phyloP scores from a whole-genome alignment of 371 early-diverging fungal species.

The Mortierella sp. region DNA sequence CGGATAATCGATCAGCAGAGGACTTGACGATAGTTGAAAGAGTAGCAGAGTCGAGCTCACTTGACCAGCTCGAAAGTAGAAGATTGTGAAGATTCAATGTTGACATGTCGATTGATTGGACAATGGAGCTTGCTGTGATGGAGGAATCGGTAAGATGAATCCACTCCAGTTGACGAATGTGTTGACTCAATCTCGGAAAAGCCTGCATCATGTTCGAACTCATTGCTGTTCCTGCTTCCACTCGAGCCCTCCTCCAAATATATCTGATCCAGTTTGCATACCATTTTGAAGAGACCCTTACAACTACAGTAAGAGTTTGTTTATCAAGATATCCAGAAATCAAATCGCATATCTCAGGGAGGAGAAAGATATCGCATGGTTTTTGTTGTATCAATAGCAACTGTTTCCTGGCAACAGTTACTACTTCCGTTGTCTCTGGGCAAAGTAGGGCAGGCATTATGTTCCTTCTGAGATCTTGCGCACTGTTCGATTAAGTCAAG shows the following conservation, averaged over 20 bases:
- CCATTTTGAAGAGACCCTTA: slow-evolving; percentile 41
- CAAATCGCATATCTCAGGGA: slow-evolving; percentile 46
- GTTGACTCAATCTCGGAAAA: slow-evolving; percentile 27
- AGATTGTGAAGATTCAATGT: slow-evolving; percentile 27
- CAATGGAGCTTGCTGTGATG: not conserved
- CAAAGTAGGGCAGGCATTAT: slow-evolving; percentile 43
- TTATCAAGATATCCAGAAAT: slow-evolving; percentile 37
- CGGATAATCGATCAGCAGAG: slow-evolving; percentile 25
- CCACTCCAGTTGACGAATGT: slow-evolving; percentile 46
- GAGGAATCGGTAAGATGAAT: slow-evolving; percentile 19
- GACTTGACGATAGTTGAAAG: slow-evolving; percentile 24
- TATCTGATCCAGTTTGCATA: slow-evolving; percentile 36
- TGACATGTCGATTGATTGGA: slow-evolving; percentile 20
- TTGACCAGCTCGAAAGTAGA: slow-evolving; percentile 35
- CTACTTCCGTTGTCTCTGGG: slow-evolving; percentile 4
- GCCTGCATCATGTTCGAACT: slow-evolving; percentile 21
- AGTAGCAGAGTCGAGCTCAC: slow-evolving; percentile 12
- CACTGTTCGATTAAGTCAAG: not conserved
- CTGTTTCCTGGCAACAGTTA: not conserved
- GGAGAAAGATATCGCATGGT: slow-evolving; percentile 15
- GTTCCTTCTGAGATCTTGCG: not conserved
- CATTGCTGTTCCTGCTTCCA: slow-evolving; percentile 29
- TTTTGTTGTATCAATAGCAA: not conserved
- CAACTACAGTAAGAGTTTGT: slow-evolving; percentile 24
- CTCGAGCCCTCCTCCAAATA: slow-evolving; percentile 36